Conservation (phyloP, 1,139 yeast species). For the Debaryomyces coudertii region DNA sequence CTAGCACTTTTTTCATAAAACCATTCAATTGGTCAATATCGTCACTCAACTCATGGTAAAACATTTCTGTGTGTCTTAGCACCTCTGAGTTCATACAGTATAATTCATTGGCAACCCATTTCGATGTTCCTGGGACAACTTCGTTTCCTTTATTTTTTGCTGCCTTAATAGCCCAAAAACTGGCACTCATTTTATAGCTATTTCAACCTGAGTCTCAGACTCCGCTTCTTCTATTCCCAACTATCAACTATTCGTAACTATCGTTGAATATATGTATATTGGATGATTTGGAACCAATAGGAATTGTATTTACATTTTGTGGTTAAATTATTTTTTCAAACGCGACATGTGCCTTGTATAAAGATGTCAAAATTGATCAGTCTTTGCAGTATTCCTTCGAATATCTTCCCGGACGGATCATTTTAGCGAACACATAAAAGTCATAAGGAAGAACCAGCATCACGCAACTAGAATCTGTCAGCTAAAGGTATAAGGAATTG, state of each 20-base stretch:
- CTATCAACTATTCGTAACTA: constrained; percentile 2
- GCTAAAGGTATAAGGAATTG: neutral
- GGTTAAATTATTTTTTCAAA: constrained; percentile 5
- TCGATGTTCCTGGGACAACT: constrained; percentile 43
- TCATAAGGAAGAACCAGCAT: neutral
- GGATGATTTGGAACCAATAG: neutral
- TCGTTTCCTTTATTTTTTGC: constrained; percentile 29
- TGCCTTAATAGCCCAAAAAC: constrained; percentile 41
- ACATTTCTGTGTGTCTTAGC: constrained; percentile 25
- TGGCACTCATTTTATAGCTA: constrained; percentile 24
- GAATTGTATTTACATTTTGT: constrained; percentile 3
- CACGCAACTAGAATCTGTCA: neutral
- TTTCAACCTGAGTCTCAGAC: constrained; percentile 3
- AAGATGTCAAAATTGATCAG: neutral
- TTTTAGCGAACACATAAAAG: neutral
- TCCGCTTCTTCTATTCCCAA: constrained; percentile 1
- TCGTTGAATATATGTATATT: neutral
- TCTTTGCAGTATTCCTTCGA: neutral
- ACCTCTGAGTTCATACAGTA: constrained; percentile 33
- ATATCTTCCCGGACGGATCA: neutral
- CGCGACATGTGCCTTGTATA: constrained; percentile 5
- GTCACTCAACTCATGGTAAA: constrained; percentile 23
- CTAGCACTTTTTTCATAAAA: constrained; percentile 25
- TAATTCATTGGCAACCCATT: constrained; percentile 41
- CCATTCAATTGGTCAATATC: constrained; percentile 26